Percentiles rank a stretch among this genome's conserved stretches.
These are phyloP conservation scores for Paramecium tetraurelia DNA, from an alignment of 73 alveolate species.

Conservation along the genomic window DNA sequence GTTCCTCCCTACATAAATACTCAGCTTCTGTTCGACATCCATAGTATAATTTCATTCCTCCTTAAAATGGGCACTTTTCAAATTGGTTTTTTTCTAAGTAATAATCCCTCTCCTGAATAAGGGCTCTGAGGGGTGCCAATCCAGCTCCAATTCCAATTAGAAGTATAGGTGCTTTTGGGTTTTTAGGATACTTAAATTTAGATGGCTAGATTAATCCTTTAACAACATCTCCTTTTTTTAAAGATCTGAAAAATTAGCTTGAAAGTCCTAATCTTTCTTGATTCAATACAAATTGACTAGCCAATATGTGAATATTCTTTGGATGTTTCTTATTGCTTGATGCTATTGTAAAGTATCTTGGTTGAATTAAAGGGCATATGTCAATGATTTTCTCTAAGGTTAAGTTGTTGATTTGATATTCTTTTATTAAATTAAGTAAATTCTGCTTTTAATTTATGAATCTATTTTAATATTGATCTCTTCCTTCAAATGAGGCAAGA, in stretches of 20 bases:
- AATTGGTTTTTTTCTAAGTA: constrained; percentile 51
- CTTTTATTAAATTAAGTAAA: constrained; percentile 61
- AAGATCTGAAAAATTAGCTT: constrained; percentile 64
- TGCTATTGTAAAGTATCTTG: constrained; percentile 74
- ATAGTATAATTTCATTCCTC: constrained; percentile 56
- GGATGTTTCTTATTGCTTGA: constrained; percentile 61
- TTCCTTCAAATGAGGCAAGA: constrained; percentile 58
- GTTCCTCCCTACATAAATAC: constrained; percentile 65
- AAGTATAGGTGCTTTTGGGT: constrained; percentile 67
- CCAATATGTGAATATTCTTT: constrained; percentile 54
- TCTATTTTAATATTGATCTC: neutral
- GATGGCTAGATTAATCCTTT: constrained; percentile 67
- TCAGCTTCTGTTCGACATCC: constrained; percentile 74
- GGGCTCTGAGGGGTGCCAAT: constrained; percentile 74
- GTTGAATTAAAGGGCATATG: constrained; percentile 71
- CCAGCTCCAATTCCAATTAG: constrained; percentile 86
- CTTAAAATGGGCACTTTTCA: constrained; percentile 58
- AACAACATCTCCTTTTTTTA: constrained; percentile 46
- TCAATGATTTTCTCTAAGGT: constrained; percentile 65
- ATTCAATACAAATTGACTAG: constrained; percentile 61
- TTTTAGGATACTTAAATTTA: constrained; percentile 66
- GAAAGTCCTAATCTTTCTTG: constrained; percentile 67
- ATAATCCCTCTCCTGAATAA: constrained; percentile 68
- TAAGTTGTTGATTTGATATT: constrained; percentile 64
- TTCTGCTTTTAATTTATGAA: constrained; percentile 50